These are phyloP conservation scores for Penstemon barbatus DNA, from an alignment of 257 asterid genomes.

Conservation along the genomic window DNA sequence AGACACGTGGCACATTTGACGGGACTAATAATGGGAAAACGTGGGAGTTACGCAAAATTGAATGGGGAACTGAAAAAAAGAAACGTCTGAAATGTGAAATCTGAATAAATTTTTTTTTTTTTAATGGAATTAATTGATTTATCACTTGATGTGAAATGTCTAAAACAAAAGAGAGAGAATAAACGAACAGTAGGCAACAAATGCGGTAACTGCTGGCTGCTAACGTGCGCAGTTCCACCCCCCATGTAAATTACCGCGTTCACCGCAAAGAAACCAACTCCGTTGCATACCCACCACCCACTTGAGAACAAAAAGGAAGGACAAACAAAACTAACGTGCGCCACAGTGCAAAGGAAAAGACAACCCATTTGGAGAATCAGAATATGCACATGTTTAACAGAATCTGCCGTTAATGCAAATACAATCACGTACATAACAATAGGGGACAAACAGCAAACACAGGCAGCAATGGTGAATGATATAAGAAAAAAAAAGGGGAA, in stretches of 20 bases:
- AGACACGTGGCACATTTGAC: constrained; percentile 19
- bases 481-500: neutral
- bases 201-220: constrained; percentile 28
- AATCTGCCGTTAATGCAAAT: constrained; percentile 32
- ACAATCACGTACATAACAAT: constrained; percentile 17
- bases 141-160: constrained; percentile 36
- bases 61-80: neutral
- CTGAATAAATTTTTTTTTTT: neutral
- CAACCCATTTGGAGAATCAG: constrained; percentile 17
- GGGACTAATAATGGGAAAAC: constrained; percentile 11
- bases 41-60: constrained; percentile 23
- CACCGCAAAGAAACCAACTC: constrained; percentile 22
- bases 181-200: constrained; percentile 12
- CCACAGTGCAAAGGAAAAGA: constrained; percentile 20
- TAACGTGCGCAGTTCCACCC: constrained; percentile 34
- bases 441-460: constrained; percentile 8
- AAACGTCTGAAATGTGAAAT: constrained; percentile 6
- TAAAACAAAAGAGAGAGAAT: constrained; percentile 14
- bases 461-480: neutral
- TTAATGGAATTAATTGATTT: neutral
- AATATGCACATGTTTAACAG: constrained; percentile 19
- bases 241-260: constrained; percentile 38
- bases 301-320: neutral
- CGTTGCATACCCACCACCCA: neutral
- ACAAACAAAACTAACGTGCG: constrained; percentile 24